Evolutionary conservation across 106 monocot genomes (phyloP).

Genomic region (Allium sativum): DNA sequence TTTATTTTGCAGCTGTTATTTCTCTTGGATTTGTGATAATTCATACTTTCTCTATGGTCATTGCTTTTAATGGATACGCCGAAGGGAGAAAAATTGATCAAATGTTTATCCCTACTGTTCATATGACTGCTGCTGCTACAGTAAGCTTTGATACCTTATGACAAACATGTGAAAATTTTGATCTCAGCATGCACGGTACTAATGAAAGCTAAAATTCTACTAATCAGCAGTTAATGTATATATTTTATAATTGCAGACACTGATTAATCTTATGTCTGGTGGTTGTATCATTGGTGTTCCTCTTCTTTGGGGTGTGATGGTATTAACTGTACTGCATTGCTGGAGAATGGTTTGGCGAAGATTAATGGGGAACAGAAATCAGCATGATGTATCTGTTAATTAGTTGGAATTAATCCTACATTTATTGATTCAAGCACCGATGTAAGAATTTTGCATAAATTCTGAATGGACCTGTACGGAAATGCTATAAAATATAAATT

Average conservation of each 20-base stretch:
- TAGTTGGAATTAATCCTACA: too few relatives aligned
- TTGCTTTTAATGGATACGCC: slow-evolving; percentile 87
- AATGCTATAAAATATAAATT: too few relatives aligned
- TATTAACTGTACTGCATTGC: slow-evolving; percentile 52
- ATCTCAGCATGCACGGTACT: not conserved
- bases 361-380: slow-evolving; percentile 33
- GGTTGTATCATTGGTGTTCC: slow-evolving; percentile 64
- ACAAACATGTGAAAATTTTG: not conserved
- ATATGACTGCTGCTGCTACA: slow-evolving; percentile 54
- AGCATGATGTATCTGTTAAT: not conserved
- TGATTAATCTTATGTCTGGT: slow-evolving; percentile 65
- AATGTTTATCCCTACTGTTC: slow-evolving; percentile 51
- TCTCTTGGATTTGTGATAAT: slow-evolving; percentile 76
- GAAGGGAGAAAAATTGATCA: slow-evolving; percentile 59
- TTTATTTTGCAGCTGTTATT: slow-evolving; percentile 53
- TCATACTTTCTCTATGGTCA: slow-evolving; percentile 91
- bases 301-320: slow-evolving; percentile 33
- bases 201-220: not conserved
- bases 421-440: too few relatives aligned
- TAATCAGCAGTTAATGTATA: not conserved
- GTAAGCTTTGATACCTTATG: slow-evolving; percentile 34
- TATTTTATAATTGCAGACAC: slow-evolving; percentile 42
- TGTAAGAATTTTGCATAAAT: too few relatives aligned
- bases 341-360: slow-evolving; percentile 69
- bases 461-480: too few relatives aligned